Conservation (phyloP, 805 yeast species). For the Zygosaccharomyces lentus region DNA sequence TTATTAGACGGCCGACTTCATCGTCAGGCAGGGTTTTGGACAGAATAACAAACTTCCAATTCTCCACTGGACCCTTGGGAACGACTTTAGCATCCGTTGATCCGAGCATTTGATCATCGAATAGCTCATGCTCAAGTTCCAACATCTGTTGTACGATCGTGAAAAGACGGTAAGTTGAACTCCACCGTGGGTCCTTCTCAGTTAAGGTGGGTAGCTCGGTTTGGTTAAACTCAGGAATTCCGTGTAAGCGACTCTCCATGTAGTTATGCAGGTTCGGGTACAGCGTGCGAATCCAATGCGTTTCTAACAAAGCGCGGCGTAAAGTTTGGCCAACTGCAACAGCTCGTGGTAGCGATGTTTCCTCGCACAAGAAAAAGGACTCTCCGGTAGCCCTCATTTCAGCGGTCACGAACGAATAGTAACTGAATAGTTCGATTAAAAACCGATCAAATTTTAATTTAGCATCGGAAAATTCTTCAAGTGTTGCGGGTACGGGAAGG, state of each 20-base stretch:
- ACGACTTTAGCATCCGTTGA: constrained; percentile 6
- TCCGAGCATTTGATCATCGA: constrained; percentile 11
- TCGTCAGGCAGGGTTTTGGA: constrained; percentile 11
- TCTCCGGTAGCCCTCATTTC: constrained; percentile 20
- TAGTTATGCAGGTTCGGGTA: constrained; percentile 20
- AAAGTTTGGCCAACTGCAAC: constrained; percentile 12
- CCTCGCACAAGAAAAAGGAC: background rate
- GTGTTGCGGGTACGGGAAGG: constrained; percentile 6
- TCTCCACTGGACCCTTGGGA: constrained; percentile 8
- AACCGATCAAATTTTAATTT: constrained; percentile 22
- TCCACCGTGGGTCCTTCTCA: background rate
- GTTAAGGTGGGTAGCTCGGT: background rate
- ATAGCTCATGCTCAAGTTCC: constrained; percentile 12
- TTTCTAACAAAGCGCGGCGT: constrained; percentile 14
- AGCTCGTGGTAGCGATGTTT: constrained; percentile 9
- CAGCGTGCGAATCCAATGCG: constrained; percentile 9
- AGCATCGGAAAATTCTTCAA: constrained; percentile 11
- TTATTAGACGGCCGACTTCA: constrained; percentile 13
- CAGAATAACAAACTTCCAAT: constrained; percentile 22
- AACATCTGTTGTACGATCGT: constrained; percentile 10
- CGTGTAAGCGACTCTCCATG: background rate
- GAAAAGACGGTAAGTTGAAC: background rate
- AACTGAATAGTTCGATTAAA: constrained; percentile 15
- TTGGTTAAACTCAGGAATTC: background rate
- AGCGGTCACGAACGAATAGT: constrained; percentile 14